Evolutionary conservation across 441 rosid genomes (phyloP).

Genomic region (Populus hybrid): DNA sequence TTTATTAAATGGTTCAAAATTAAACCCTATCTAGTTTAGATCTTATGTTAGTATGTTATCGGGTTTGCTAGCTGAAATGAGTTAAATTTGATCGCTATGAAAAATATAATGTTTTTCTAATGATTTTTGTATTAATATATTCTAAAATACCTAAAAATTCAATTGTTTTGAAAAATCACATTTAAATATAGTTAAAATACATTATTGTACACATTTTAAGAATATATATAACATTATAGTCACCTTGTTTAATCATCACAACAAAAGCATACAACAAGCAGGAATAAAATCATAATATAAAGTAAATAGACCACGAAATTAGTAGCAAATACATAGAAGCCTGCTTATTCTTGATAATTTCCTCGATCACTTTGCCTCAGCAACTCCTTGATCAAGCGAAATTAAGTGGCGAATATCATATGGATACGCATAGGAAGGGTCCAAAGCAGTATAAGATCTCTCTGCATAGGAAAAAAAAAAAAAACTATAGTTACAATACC

Average conservation of each 20-base stretch:
- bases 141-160: too few relatives aligned
- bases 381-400: conserved; percentile 4
- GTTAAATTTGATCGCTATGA: too few relatives aligned
- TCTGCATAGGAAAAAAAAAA: background rate
- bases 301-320: background rate
- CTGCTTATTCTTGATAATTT: background rate
- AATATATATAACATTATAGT: too few relatives aligned
- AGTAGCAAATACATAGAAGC: background rate
- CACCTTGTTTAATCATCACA: background rate
- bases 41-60: too few relatives aligned
- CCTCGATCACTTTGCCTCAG: background rate
- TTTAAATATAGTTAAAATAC: too few relatives aligned
- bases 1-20: too few relatives aligned
- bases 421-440: conserved; percentile 14
- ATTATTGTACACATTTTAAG: background rate
- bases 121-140: too few relatives aligned
- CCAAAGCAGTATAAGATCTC: background rate
- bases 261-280: background rate
- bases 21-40: too few relatives aligned
- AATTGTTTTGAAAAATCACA: background rate
- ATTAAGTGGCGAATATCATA: conserved; percentile 13
- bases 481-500: too few relatives aligned
- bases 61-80: too few relatives aligned
- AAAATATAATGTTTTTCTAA: too few relatives aligned
- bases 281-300: background rate